Conservation (phyloP, 192 early-diverging fungal genomes). For the Mortierella hygrophila region DNA sequence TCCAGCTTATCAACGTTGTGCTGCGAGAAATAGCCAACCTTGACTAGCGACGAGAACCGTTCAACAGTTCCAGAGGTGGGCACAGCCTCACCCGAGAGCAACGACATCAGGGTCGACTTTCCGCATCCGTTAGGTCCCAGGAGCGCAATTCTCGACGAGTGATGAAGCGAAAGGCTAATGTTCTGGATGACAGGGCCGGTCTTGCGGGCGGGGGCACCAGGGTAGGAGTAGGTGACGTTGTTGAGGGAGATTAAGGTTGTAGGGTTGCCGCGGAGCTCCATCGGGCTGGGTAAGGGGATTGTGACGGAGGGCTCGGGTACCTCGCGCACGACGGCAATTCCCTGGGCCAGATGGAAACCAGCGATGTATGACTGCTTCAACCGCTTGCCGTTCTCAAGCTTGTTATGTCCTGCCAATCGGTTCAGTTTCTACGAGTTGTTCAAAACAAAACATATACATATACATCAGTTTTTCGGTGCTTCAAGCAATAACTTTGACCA, state of each 20-base stretch:
- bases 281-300: conserved; percentile 69
- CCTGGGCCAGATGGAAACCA: conserved; percentile 63
- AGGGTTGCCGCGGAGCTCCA: conserved; percentile 75
- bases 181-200: conserved; percentile 66
- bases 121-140: conserved; percentile 89
- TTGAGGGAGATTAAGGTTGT: conserved; percentile 77
- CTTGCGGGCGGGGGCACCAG: conserved; percentile 65
- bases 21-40: conserved; percentile 90
- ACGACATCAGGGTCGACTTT: conserved; percentile 84
- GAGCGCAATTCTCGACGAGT: conserved; percentile 76
- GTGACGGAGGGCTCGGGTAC: conserved; percentile 54
- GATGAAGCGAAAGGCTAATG: conserved; percentile 78
- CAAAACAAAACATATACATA: neutral
- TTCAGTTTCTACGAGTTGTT: conserved; percentile 68
- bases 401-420: conserved; percentile 71
- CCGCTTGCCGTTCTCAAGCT: conserved; percentile 75
- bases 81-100: conserved; percentile 72
- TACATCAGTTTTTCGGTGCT: neutral
- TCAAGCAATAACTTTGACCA: too few species aligned
- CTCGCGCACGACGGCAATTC: conserved; percentile 32
- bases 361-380: conserved; percentile 74
- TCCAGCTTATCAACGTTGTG: conserved; percentile 81
- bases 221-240: conserved; percentile 72
- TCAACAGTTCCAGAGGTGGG: conserved; percentile 77
- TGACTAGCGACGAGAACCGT: conserved; percentile 68